Percentiles rank a stretch among this genome's conserved stretches.
phyloP scores from a whole-genome alignment of 2,329 filamentous ascomycete species.

The Fusarium luffae region DNA sequence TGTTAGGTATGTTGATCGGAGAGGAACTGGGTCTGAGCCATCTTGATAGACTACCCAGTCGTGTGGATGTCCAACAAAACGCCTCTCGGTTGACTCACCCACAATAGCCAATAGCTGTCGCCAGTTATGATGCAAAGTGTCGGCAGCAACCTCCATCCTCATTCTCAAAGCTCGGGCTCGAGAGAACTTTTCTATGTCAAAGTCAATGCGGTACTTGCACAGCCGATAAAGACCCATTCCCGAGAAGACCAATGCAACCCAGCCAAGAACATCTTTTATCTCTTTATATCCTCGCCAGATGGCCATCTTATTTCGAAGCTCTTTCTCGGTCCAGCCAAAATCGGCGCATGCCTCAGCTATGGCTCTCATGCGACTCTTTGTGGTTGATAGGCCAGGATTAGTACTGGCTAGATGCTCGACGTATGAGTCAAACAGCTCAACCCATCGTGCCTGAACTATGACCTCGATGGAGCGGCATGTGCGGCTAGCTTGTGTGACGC shows the following conservation, averaged over 20 bases:
- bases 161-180: background rate
- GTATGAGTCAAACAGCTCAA: constrained; percentile 4
- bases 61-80: background rate
- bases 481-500: background rate
- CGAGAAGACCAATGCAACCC: background rate
- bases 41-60: constrained; percentile 5
- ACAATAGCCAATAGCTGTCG: background rate
- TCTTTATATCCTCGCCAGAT: constrained; percentile 7
- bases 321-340: constrained; percentile 3
- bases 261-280: constrained; percentile 1
- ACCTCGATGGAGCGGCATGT: constrained; percentile 1
- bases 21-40: background rate
- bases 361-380: background rate
- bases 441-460: constrained; percentile 1
- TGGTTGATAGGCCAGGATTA: background rate
- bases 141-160: constrained; percentile 1
- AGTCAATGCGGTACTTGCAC: constrained; percentile 1
- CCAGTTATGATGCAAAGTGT: background rate
- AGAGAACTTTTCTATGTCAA: background rate
- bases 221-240: constrained; percentile 1
- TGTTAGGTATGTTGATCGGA: background rate
- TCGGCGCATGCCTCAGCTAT: background rate
- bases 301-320: constrained; percentile 2
- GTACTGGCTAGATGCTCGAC: background rate
- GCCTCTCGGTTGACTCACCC: background rate